phyloP scores from a whole-genome alignment of 331 rosid species.

The Malus hybrid region DNA sequence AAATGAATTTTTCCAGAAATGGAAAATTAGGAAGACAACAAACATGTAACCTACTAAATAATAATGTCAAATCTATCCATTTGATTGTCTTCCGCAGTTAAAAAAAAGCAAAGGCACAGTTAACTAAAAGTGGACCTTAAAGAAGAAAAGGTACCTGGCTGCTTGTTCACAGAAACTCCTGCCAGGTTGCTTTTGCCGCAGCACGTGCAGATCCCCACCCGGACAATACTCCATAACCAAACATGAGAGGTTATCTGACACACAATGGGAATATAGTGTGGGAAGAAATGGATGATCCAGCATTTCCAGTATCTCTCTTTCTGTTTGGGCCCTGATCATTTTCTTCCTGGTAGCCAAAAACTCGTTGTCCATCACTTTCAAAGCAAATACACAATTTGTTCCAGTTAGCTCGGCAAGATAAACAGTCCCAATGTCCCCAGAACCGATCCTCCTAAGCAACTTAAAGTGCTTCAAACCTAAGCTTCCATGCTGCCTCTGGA shows the following conservation, averaged over 20 bases:
- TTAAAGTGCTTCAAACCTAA: constrained; percentile 71
- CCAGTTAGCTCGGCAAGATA: constrained; percentile 85
- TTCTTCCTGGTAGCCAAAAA: constrained; percentile 75
- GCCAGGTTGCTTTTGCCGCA: constrained; percentile 82
- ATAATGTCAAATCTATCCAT: not conserved
- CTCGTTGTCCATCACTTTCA: constrained; percentile 94
- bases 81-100: not conserved
- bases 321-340: constrained; percentile 87
- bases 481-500: constrained; percentile 69
- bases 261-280: constrained; percentile 67
- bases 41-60: not conserved
- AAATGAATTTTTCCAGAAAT: not conserved
- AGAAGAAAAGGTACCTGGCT: constrained; percentile 44
- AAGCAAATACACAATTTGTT: constrained; percentile 70
- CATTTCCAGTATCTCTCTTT: constrained; percentile 84
- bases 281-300: constrained; percentile 99
- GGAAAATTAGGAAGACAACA: not conserved
- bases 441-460: constrained; percentile 75
- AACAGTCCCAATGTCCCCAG: constrained; percentile 97
- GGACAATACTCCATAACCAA: constrained; percentile 96
- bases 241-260: constrained; percentile 77
- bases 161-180: constrained; percentile 86
- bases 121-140: not conserved
- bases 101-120: not conserved
- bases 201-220: constrained; percentile 91